A percentile compares a stretch with the other conserved stretches of the same genome.
These are phyloP conservation scores for Gracilaria gracilis DNA, from an alignment of 23 red algal species.

Conservation along the genomic window DNA sequence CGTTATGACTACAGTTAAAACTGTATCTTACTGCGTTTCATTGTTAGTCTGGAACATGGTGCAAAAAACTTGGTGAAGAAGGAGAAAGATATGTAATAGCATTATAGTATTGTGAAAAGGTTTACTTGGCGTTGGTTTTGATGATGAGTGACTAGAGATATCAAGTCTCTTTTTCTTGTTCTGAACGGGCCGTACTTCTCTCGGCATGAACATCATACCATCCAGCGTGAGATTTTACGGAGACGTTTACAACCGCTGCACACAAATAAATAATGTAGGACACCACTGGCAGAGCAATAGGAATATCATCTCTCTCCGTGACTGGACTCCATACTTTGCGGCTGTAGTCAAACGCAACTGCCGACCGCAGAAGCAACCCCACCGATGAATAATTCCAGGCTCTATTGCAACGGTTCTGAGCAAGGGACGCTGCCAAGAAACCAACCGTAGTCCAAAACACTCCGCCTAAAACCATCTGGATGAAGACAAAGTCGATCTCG, in stretches of 20 bases:
- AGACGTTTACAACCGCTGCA: slow-evolving; percentile 10
- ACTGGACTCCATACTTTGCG: slow-evolving; percentile 62
- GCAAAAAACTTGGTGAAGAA: no score
- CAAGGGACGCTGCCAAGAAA: slow-evolving; percentile 40
- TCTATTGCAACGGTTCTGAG: slow-evolving; percentile 40
- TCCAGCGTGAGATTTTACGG: slow-evolving; percentile 33
- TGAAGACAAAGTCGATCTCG: slow-evolving; percentile 67
- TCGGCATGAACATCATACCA: slow-evolving; percentile 25
- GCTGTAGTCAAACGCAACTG: slow-evolving; percentile 49
- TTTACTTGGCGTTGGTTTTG: not conserved
- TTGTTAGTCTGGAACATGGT: no score
- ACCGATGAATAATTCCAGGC: slow-evolving; percentile 47
- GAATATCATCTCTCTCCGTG: slow-evolving; percentile 63
- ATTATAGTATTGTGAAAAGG: not conserved
- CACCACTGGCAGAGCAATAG: slow-evolving; percentile 28
- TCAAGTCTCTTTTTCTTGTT: slow-evolving; percentile 5
- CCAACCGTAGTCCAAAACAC: slow-evolving; percentile 61
- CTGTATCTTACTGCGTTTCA: no score
- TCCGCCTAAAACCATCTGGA: slow-evolving; percentile 49
- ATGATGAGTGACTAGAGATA: slow-evolving; percentile 10
- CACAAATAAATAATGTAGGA: slow-evolving; percentile 40
- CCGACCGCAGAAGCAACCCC: slow-evolving; percentile 20
- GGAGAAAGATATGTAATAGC: no score
- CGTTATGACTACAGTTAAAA: no score
- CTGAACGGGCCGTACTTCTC: not conserved